Base-by-base conservation (phyloP, 202 grass and related monocot genomes). In the Brachypodium distachyon region DNA sequence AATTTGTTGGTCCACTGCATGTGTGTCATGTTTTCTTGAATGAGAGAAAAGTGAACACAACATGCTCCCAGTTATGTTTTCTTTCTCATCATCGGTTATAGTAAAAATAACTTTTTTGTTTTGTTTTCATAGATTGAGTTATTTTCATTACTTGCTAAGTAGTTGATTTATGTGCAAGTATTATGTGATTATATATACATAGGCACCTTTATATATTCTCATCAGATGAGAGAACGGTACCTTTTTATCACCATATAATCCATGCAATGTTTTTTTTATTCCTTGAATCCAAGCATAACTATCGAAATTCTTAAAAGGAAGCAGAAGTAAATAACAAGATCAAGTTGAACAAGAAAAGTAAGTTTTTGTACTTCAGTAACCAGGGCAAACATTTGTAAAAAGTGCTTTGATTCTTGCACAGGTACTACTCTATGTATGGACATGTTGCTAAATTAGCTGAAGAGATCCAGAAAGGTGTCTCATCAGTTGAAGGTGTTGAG, bases 391-490 rank as follows among this genome's bases (percentile, higher is more conserved):
- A 42, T 14, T 52, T 32, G 6, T 28, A 34, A 43, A 63, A 64
- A 26, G 36, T 12, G 39, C 56, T 66, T 57, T 53, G 27, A 70
- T 79, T 62, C 21, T 68, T 76, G 46, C 56, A 70, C 84, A 97
- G 95, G 85, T 97, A 94, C 79, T 97, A 97, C 74, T 94, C 95
- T 55, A 97, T 52, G 57, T 97, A 97, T 82, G 93, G 93, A 12
- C 93, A 97, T 84, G 93, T 97, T 13, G 90, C 74, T 37, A 97
- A 93, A 73, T 73, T 97, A 74, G 90, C 93, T 50, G 90, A 97
- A 54, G 80, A 93, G 79, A 90, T 96, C 46, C 85, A 88, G 43
- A 88, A 92, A 86, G 93, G 93, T 59, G 90, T 77, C 36, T 90
- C 76, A 13, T 92, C 93, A 83, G 72, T 96, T 77, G 90, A 92